A percentile compares a stretch with the other conserved stretches of the same genome.
phyloP scores from a whole-genome alignment of 805 yeast species.

The Metschnikowia shivogae region DNA sequence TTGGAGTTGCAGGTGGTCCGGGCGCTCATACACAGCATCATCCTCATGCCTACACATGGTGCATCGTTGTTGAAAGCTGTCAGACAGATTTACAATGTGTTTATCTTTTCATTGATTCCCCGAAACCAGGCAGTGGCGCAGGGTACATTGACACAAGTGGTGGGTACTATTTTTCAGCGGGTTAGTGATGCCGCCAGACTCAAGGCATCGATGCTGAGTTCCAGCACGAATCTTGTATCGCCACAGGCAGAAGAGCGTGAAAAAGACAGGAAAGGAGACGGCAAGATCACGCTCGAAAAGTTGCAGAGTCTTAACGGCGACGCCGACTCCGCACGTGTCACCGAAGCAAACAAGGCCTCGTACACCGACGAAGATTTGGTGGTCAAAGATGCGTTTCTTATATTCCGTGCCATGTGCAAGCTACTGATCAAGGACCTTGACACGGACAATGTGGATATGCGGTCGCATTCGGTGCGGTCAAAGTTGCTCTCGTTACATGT shows the following conservation, averaged over 20 bases:
- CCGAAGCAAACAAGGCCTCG: slow-evolving; percentile 41
- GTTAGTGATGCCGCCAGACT: slow-evolving; percentile 27
- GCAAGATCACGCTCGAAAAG: slow-evolving; percentile 52
- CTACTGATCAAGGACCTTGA: slow-evolving; percentile 83
- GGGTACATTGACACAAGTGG: slow-evolving; percentile 89
- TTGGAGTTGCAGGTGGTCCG: slow-evolving; percentile 91
- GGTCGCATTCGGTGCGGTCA: slow-evolving; percentile 89
- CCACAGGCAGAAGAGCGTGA: not conserved
- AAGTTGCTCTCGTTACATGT: slow-evolving; percentile 84
- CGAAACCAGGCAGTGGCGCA: slow-evolving; percentile 92
- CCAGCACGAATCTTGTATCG: slow-evolving; percentile 16
- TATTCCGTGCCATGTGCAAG: slow-evolving; percentile 93
- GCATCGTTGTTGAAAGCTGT: slow-evolving; percentile 83
- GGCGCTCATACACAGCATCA: slow-evolving; percentile 83
- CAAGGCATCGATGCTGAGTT: slow-evolving; percentile 9
- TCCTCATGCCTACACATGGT: slow-evolving; percentile 87
- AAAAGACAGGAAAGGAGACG: not conserved
- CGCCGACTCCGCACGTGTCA: slow-evolving; percentile 48
- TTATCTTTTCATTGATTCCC: slow-evolving; percentile 75
- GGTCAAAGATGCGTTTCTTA: slow-evolving; percentile 86
- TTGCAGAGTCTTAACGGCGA: slow-evolving; percentile 55
- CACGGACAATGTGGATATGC: slow-evolving; percentile 70
- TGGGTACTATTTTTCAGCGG: slow-evolving; percentile 79
- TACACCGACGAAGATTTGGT: slow-evolving; percentile 62
- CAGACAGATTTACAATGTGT: slow-evolving; percentile 89